phyloP scores from a whole-genome alignment of 176 grass and related monocot species.

The Triticum dicoccoides region DNA sequence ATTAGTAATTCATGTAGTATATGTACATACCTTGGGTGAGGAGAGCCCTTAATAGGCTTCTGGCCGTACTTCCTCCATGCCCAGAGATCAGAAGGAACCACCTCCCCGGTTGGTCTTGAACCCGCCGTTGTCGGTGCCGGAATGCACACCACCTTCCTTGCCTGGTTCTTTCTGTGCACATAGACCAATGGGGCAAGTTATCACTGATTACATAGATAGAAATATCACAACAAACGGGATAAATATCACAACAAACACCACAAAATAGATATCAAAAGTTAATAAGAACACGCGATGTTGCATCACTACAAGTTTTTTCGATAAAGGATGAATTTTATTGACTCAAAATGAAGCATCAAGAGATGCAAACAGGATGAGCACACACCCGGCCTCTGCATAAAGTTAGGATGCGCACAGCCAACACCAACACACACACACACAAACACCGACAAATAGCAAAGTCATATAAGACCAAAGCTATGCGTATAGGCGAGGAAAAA shows the following conservation, averaged over 20 bases:
- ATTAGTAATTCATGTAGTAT: not conserved
- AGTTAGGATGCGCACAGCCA: no score
- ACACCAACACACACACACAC: no score
- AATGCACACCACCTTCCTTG: constrained; percentile 91
- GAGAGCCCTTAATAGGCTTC: constrained; percentile 98
- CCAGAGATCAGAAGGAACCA: constrained; percentile 94
- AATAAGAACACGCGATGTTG: not conserved
- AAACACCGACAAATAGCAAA: no score
- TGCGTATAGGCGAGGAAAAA: no score
- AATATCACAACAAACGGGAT: not conserved
- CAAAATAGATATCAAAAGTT: not conserved
- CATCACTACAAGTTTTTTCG: not conserved
- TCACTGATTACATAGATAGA: not conserved
- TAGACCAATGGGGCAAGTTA: not conserved
- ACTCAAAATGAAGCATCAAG: no score
- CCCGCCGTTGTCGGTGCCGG: constrained; percentile 68
- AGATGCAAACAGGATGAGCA: no score
- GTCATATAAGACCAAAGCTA: no score
- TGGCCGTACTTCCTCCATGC: constrained; percentile 99
- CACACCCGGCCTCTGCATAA: no score
- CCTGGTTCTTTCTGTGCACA: constrained; percentile 71
- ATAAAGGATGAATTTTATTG: no score
- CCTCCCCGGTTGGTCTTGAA: constrained; percentile 61
- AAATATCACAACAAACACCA: not conserved
- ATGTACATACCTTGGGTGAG: constrained; percentile 74